Evolutionary conservation across 164 flowering plant genomes (phyloP), one percentile per base, ranked within the genome.

Genomic region (Tinospora cordifolia): DNA sequence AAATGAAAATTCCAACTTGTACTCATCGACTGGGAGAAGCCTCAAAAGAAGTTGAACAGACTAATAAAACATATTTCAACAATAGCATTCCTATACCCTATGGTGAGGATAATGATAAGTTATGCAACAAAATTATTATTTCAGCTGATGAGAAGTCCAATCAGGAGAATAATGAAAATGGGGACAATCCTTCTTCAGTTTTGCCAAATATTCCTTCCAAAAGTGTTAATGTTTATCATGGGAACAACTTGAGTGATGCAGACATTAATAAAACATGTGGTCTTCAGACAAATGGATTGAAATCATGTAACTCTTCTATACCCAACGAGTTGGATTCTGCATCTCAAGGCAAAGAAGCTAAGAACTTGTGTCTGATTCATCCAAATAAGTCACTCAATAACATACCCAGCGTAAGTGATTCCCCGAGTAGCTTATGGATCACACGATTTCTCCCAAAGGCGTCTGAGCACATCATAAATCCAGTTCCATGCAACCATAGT

Each of bases 401-500:
- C 21, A 60, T 47, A 27, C 39, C 66, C 26, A 67, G 68, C 66
- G 76, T 60, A 75, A 78, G 71, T 51, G 74, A 44, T 65, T 76
- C 69, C 70, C 74, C 74, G 14, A 78, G 78, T 62, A 89, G 85
- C 77, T 75, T 84, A 71, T 90, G 95, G 96, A 84, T 88, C 46
- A 80, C 92, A 75, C 81, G 96, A 13, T 83, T 88, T 79, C 77
- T 82, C 60, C 72, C 82, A 7, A 85, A 78, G 69, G 49, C 69
- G 34, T 59, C 86, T 63, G 62, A 62, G 12, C 69, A 77, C 46
- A 34, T 66, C 15, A 54, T 67, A 44, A 77, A 75, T 30, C 46
- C 74, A n/a, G 75, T 73, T 65, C 72, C 63, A 27, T n/a, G 47
- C 47, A 74, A 69, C 44, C 75, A 49, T 30, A 71, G 25, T 47